Percentiles rank a stretch among this genome's conserved stretches.
Evolutionary conservation across 345 rosid genomes (phyloP).

Genomic region (Sisymbrium irio): DNA sequence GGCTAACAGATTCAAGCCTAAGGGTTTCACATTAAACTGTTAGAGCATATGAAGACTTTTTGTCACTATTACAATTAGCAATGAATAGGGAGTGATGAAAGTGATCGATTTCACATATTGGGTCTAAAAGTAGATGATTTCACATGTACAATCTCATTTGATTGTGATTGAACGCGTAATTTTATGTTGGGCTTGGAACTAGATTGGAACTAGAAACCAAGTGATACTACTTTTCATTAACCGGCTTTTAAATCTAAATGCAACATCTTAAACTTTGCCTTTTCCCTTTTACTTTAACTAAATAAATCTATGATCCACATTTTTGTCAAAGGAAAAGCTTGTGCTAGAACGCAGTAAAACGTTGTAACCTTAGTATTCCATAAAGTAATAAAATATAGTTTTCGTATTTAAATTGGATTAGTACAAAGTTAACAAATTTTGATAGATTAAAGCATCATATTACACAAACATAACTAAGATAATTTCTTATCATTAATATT

Average conservation of each 20-base stretch:
- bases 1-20: not conserved
- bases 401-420: not conserved
- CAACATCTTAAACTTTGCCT: not conserved
- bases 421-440: not conserved
- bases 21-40: conserved; percentile 29
- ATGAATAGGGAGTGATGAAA: not conserved
- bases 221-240: not conserved
- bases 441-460: not conserved
- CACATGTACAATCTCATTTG: conserved; percentile 16
- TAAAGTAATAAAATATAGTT: not conserved
- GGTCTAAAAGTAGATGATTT: conserved; percentile 15
- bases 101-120: conserved; percentile 22
- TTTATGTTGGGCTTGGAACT: not conserved
- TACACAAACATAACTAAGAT: not conserved
- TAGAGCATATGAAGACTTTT: not conserved
- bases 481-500: not conserved
- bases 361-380: not conserved
- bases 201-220: conserved; percentile 2
- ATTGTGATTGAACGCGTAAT: conserved; percentile 10
- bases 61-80: conserved; percentile 2
- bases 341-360: not conserved
- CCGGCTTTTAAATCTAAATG: not conserved
- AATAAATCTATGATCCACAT: not conserved
- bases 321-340: not conserved
- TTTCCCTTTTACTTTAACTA: not conserved